A percentile compares a stretch with the other conserved stretches of the same genome.
phyloP scores from a whole-genome alignment of 495 filamentous ascomycete species.

The Podospora pseudocomata region DNA sequence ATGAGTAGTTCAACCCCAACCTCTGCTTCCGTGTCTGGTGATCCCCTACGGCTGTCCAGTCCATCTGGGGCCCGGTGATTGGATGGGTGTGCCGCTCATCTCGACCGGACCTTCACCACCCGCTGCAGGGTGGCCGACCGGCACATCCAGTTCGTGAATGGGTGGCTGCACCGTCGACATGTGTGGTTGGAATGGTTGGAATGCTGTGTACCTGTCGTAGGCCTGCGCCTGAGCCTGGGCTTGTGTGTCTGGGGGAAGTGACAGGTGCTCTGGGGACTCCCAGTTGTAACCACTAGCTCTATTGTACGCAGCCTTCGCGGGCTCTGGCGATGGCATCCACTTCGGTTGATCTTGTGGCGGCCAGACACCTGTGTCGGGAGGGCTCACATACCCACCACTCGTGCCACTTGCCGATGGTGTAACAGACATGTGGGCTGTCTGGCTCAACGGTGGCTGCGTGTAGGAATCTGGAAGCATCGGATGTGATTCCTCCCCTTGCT shows the following conservation, averaged over 20 bases:
- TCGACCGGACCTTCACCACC: not conserved
- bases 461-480: slow-evolving; percentile 30
- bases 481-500: slow-evolving; percentile 30
- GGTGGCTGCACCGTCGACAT: not conserved
- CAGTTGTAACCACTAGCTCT: slow-evolving; percentile 30
- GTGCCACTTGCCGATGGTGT: slow-evolving; percentile 13
- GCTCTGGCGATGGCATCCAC: slow-evolving; percentile 20
- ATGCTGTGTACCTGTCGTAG: not conserved
- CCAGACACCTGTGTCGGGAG: slow-evolving; percentile 12
- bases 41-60: not conserved
- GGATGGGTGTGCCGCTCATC: not conserved
- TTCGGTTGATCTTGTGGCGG: slow-evolving; percentile 21
- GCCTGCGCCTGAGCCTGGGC: not conserved
- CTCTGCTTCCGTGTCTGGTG: not conserved
- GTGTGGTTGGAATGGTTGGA: not conserved
- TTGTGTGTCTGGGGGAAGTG: slow-evolving; percentile 1
- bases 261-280: slow-evolving; percentile 32
- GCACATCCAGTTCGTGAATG: not conserved
- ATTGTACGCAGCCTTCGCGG: not conserved
- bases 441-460: not conserved
- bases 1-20: not conserved
- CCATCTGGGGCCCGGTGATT: not conserved
- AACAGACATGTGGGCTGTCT: slow-evolving; percentile 18
- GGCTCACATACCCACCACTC: slow-evolving; percentile 12
- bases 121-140: not conserved